Evolutionary conservation across 2,329 filamentous ascomycete species (phyloP), one percentile per base, ranked within the genome.

Genomic region (Fusarium robinianum): DNA sequence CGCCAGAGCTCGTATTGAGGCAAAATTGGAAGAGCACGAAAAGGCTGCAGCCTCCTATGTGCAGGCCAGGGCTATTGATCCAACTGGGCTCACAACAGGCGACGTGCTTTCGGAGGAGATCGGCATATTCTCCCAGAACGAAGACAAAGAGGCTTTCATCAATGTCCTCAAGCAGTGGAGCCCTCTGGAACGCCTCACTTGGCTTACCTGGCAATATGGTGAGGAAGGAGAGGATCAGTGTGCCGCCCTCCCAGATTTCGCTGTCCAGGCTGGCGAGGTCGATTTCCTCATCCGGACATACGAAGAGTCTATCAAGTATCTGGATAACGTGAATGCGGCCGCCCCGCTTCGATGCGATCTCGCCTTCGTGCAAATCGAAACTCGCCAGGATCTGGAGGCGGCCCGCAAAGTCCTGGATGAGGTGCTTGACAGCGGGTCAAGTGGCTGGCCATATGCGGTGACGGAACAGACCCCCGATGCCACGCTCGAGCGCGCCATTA

Each of bases 281-380:
- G 53, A 51, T 0, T 63, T 63, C 3, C 32, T 64, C 2, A 32
- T 60, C 6, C 32, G 55, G 3, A 39, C 56, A 2, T 63, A 63
- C 8, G n/a, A 60, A 14, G 54, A 61, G 5, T 47, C 48, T 0
- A 58, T 62, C 3, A 17, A 26, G 2, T 60, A 56, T 8, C 37
- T 65, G 5, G 62, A 65, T 1, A 63, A 63, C 15, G 51, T 65
- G 2, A 49, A 62, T 3, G 59, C 59, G 1, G 50, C 45, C 3
- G 50, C 53, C 1, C 63, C 62, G 5, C 19, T 65, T 0, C 59
- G 57, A 0, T 6, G 43, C 2, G 57, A 59, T 1, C 54, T 64
- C 2, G 57, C 56, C 0, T 3, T 37, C 1, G 18, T 51, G 3
- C 51, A 64, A 4, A 18, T 59, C 2, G 31, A 60, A 2, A 56